Evolutionary conservation across 495 filamentous ascomycete species (phyloP).

Genomic region (Aspergillus steynii): DNA sequence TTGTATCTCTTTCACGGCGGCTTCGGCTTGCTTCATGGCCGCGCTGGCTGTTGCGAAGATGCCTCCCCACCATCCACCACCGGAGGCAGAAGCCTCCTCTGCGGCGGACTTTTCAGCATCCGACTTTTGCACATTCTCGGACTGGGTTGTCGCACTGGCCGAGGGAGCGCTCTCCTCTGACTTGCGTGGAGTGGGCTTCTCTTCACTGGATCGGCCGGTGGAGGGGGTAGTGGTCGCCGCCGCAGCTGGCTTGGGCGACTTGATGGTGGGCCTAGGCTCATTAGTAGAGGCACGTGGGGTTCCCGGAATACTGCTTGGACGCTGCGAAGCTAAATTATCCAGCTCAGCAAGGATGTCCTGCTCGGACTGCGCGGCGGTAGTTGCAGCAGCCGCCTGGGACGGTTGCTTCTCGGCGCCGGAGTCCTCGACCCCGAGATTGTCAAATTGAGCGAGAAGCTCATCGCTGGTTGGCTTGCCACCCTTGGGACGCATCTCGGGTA

Average conservation of each 20-base stretch:
- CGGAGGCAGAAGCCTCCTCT: constrained; percentile 25
- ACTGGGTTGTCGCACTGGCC: constrained; percentile 59
- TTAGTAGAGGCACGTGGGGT: constrained; percentile 75
- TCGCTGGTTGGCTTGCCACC: constrained; percentile 66
- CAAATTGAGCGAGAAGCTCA: constrained; percentile 81
- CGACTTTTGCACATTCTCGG: constrained; percentile 39
- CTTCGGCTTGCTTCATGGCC: constrained; percentile 93
- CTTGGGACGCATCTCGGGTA: constrained; percentile 43
- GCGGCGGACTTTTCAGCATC: constrained; percentile 30
- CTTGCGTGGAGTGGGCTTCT: constrained; percentile 60
- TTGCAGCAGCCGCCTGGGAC: constrained; percentile 43
- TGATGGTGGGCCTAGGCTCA: constrained; percentile 47
- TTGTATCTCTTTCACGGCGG: constrained; percentile 89
- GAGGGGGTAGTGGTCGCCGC: constrained; percentile 56
- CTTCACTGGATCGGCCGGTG: constrained; percentile 58
- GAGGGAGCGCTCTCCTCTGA: constrained; percentile 72
- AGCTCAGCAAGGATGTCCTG: constrained; percentile 84
- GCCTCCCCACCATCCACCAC: constrained; percentile 89
- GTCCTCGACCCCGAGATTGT: constrained; percentile 61
- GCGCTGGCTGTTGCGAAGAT: constrained; percentile 67
- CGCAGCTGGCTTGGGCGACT: constrained; percentile 60
- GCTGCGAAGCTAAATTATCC: constrained; percentile 70
- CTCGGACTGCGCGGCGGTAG: constrained; percentile 47
- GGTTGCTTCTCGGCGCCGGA: constrained; percentile 29
- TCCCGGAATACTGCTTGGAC: constrained; percentile 69